Percentiles rank a stretch among this genome's conserved stretches.
Conservation (phyloP, 257 asterid species). For the Orobanche coerulescens region DNA sequence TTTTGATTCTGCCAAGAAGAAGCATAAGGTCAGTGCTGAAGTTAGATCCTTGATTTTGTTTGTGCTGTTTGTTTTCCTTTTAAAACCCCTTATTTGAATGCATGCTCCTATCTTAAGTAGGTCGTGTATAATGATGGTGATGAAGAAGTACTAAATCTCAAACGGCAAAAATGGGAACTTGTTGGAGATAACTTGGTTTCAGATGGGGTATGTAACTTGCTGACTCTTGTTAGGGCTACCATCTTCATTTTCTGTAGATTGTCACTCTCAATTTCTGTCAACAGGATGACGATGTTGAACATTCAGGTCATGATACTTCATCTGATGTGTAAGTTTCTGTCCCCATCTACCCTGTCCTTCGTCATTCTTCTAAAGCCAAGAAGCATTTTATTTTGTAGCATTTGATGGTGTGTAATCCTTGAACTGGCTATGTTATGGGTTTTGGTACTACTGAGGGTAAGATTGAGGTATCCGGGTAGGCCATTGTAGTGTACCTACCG, state of each 20-base stretch:
- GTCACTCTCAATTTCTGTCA: slow-evolving; percentile 15
- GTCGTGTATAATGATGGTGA: slow-evolving; percentile 78
- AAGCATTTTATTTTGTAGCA: not conserved
- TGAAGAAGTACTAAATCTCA: slow-evolving; percentile 55
- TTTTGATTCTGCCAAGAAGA: slow-evolving; percentile 68
- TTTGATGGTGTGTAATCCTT: slow-evolving; percentile 11
- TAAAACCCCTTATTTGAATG: slow-evolving; percentile 9
- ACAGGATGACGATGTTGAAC: slow-evolving; percentile 55
- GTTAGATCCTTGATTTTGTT: slow-evolving; percentile 17
- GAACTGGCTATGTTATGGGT: slow-evolving; percentile 5
- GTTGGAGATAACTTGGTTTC: slow-evolving; percentile 38
- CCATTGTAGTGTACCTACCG: not conserved
- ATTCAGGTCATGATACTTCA: slow-evolving; percentile 49
- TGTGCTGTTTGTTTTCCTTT: slow-evolving; percentile 18
- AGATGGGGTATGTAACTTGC: slow-evolving; percentile 40
- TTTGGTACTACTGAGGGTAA: slow-evolving; percentile 9
- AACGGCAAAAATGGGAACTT: slow-evolving; percentile 50
- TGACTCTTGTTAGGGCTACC: slow-evolving; percentile 16
- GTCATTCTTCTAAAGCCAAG: not conserved
- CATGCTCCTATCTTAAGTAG: slow-evolving; percentile 31
- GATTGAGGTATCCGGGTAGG: slow-evolving; percentile 22
- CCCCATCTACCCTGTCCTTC: not conserved
- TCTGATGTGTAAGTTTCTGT: slow-evolving; percentile 53
- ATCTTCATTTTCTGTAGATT: slow-evolving; percentile 6
- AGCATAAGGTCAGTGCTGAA: slow-evolving; percentile 56